phyloP scores from a whole-genome alignment of 352 stramenopile genomes.

The Phytopythium aichiense region DNA sequence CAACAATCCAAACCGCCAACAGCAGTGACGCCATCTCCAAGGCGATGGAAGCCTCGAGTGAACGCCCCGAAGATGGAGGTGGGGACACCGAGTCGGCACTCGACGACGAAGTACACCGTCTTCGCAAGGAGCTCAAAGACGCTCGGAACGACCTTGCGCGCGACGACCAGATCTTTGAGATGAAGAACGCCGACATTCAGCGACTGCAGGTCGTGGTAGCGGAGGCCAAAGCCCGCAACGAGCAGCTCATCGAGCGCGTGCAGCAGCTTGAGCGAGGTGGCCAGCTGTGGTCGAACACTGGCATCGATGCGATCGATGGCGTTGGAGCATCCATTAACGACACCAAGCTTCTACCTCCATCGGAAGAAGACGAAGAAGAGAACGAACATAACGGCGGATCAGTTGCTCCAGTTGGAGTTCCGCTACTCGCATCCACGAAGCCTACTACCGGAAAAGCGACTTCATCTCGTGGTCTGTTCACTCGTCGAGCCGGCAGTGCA shows the following conservation, averaged over 20 bases:
- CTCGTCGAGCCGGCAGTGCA: constrained; percentile 31
- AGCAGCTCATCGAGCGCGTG: constrained; percentile 62
- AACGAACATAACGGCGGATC: constrained; percentile 7
- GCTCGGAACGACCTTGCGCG: constrained; percentile 61
- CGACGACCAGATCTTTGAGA: constrained; percentile 84
- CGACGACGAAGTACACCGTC: constrained; percentile 25
- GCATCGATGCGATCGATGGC: constrained; percentile 12
- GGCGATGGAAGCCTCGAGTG: constrained; percentile 14
- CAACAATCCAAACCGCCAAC: constrained; percentile 58
- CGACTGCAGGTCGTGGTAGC: constrained; percentile 47
- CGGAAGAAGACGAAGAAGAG: constrained; percentile 7
- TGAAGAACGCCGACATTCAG: constrained; percentile 78
- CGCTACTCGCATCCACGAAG: constrained; percentile 7
- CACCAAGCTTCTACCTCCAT: background rate
- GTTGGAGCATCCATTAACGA: constrained; percentile 7
- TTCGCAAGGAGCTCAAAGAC: constrained; percentile 55
- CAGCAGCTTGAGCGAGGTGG: constrained; percentile 63
- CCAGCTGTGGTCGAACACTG: constrained; percentile 61
- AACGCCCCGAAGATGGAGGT: constrained; percentile 10
- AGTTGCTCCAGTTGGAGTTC: constrained; percentile 3
- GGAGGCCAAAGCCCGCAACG: constrained; percentile 71
- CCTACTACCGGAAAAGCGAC: constrained; percentile 24
- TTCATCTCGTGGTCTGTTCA: constrained; percentile 59
- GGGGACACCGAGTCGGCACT: background rate
- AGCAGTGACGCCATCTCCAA: constrained; percentile 25